Evolutionary conservation across 352 stramenopile species (phyloP).

Genomic region (Pythium aphanidermatum): DNA sequence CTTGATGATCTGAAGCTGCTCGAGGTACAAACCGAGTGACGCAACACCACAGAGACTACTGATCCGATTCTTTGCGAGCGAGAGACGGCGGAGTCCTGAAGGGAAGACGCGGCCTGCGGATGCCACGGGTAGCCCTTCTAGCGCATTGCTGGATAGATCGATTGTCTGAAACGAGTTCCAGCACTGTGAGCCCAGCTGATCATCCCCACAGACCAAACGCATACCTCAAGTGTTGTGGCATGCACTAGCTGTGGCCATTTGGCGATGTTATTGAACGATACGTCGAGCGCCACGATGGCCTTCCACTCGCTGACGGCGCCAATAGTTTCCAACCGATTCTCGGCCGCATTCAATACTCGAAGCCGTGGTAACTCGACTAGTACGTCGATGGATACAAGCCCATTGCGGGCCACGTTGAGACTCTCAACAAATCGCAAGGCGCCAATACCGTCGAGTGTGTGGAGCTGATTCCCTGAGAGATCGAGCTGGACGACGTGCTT

Average conservation of each 20-base stretch:
- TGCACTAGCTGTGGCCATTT: constrained; percentile 44
- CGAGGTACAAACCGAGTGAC: constrained; percentile 30
- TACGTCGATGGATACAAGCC: constrained; percentile 35
- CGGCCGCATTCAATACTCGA: constrained; percentile 43
- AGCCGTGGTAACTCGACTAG: constrained; percentile 30
- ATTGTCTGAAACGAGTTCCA: constrained; percentile 28
- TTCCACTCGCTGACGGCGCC: constrained; percentile 29
- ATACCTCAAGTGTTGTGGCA: constrained; percentile 40
- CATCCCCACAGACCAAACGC: background rate
- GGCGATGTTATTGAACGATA: constrained; percentile 49
- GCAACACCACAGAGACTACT: constrained; percentile 36
- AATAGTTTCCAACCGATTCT: constrained; percentile 49
- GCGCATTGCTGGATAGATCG: constrained; percentile 55
- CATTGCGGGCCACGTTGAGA: constrained; percentile 47
- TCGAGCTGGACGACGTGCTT: constrained; percentile 48
- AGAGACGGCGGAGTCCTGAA: constrained; percentile 30
- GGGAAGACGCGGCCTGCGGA: constrained; percentile 29
- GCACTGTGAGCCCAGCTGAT: background rate
- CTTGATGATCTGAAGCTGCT: constrained; percentile 33
- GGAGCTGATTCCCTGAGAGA: constrained; percentile 51
- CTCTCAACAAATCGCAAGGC: constrained; percentile 32
- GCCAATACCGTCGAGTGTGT: constrained; percentile 45
- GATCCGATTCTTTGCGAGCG: constrained; percentile 57
- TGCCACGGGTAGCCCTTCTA: constrained; percentile 28
- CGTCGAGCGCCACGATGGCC: constrained; percentile 40